Percentiles rank a stretch among this genome's conserved stretches.
phyloP scores from a whole-genome alignment of 1,139 yeast species.

The Suhomyces chickasaworum region DNA sequence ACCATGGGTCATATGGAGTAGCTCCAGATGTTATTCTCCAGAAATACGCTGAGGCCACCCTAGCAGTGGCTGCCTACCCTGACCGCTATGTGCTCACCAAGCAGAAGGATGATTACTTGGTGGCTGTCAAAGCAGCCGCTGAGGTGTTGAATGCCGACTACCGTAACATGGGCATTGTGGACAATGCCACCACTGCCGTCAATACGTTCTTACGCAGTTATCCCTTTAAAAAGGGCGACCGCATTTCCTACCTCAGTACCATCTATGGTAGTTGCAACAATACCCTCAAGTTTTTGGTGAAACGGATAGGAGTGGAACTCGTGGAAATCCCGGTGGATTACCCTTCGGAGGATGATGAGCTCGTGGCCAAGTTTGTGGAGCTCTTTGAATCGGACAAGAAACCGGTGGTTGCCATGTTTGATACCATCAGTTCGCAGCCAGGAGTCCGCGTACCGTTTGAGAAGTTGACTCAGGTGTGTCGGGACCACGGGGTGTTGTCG shows the following conservation, averaged over 20 bases:
- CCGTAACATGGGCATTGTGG: conserved; percentile 49
- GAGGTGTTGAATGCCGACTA: conserved; percentile 46
- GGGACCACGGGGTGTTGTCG: conserved; percentile 50
- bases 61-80: conserved; percentile 38
- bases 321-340: conserved; percentile 49
- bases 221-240: conserved; percentile 57
- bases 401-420: conserved; percentile 54
- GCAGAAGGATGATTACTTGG: conserved; percentile 26
- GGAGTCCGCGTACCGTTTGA: conserved; percentile 61
- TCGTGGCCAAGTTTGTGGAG: conserved; percentile 43
- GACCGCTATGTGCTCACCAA: conserved; percentile 39
- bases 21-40: conserved; percentile 45
- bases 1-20: conserved; percentile 59
- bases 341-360: conserved; percentile 52
- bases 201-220: conserved; percentile 59
- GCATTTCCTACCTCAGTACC: conserved; percentile 52
- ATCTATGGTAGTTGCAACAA: conserved; percentile 61
- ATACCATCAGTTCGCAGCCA: conserved; percentile 66
- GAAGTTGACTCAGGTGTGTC: conserved; percentile 49
- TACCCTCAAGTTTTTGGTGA: conserved; percentile 50
- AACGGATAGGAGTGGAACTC: conserved; percentile 44
- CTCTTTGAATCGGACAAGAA: conserved; percentile 25
- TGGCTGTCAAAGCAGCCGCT: conserved; percentile 37
- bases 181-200: conserved; percentile 65
- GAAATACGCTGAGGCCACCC: conserved; percentile 25